Base-by-base conservation (phyloP, 2,329 filamentous ascomycete species). In the Nannizzia gypsea region DNA sequence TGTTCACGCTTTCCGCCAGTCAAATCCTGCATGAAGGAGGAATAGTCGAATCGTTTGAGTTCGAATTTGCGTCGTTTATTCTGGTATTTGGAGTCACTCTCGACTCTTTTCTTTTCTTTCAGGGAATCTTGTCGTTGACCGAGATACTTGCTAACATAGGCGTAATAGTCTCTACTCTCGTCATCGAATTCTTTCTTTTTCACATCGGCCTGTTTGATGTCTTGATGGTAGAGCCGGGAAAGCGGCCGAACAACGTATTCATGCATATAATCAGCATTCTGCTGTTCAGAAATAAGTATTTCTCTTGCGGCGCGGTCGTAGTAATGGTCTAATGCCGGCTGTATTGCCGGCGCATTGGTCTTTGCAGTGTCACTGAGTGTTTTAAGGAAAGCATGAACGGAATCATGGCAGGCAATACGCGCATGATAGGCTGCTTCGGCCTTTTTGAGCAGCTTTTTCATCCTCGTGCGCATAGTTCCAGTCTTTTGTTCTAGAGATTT, bases 121-220 rank as follows among this genome's bases (percentile, higher is more conserved):
- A 96, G 80, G 6, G 92, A 95, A 73, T 99, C 93, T 70, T 95
- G 90, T 48, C 92, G 84, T 72, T 97, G 92, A 34, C 93, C 93
- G n/a, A 99, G 83, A 74, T 99, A 99, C 54, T 90, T 85, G 63
- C 90, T 88, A 57, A 97, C 89, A 70, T 96, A 99, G 63, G 88
- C 86, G 74, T 99, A 99, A 75, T 96, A 99, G 71, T 99, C 93
- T 72, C 95, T 93, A 77, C 92, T 97, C 72, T 99, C 93, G 69
- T 99, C 93, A 64, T 99, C 93, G 67, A 99, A 99, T 67, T 97
- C 93, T 65, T 93, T 90, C 75, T 93, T 95, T 77, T 99, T 99
- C 44, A 88, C 81, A 69, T 99, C 93, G 26, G 92, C 95, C 72
- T 96, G 90, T 73, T 99, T 99, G 77, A 99, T 97, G 68, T 99